phyloP scores from a whole-genome alignment of 2,329 filamentous ascomycete genomes.

The Colletotrichum australisinense region DNA sequence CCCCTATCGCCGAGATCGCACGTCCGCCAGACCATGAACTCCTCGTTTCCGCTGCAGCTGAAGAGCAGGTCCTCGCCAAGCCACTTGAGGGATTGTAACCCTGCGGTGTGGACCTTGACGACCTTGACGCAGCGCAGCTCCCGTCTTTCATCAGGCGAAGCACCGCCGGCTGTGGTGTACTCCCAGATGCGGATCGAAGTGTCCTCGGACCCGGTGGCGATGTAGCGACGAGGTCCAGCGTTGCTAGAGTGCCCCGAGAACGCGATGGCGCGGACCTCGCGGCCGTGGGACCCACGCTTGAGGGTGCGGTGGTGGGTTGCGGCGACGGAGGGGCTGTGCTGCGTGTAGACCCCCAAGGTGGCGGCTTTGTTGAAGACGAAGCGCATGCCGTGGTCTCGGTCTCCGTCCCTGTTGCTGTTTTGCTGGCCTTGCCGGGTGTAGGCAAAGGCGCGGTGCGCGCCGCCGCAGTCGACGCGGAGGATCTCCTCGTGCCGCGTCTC shows the following conservation, averaged over 20 bases:
- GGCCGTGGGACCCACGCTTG: slow-evolving; percentile 81
- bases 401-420: slow-evolving; percentile 37
- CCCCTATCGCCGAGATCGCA: slow-evolving; percentile 61
- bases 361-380: slow-evolving; percentile 83
- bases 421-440: slow-evolving; percentile 40
- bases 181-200: slow-evolving; percentile 79
- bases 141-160: slow-evolving; percentile 33
- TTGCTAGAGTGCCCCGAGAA: slow-evolving; percentile 42
- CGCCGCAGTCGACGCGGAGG: slow-evolving; percentile 82
- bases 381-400: slow-evolving; percentile 46
- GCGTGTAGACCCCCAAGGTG: slow-evolving; percentile 59
- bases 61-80: slow-evolving; percentile 73
- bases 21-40: slow-evolving; percentile 88
- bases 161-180: slow-evolving; percentile 42
- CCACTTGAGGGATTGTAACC: slow-evolving; percentile 86
- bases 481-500: slow-evolving; percentile 77
- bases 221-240: slow-evolving; percentile 42
- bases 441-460: slow-evolving; percentile 84
- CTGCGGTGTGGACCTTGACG: slow-evolving; percentile 82
- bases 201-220: slow-evolving; percentile 80
- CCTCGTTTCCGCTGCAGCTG: slow-evolving; percentile 88
- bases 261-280: slow-evolving; percentile 77
- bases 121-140: slow-evolving; percentile 65
- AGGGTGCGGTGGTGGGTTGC: slow-evolving; percentile 57
- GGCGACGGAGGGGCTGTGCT: slow-evolving; percentile 43